Evolutionary conservation across 805 yeast genomes (phyloP), one percentile per base, ranked within the genome.

Genomic region (Saccharomycopsis sp.): DNA sequence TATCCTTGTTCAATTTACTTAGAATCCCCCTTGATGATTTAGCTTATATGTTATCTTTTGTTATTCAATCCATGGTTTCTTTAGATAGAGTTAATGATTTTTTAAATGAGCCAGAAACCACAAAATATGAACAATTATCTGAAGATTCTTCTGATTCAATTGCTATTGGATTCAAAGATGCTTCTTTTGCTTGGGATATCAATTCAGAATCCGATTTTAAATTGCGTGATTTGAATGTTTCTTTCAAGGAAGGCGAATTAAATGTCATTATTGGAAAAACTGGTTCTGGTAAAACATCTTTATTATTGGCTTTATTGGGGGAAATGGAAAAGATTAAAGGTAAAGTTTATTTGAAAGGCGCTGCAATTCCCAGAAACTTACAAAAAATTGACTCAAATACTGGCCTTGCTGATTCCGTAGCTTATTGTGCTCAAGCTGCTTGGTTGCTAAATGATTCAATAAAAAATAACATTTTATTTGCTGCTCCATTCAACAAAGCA

Each of bases 391-490:
- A 86, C 55, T 74, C 80, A n/a, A 63, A 58, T 23, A 81, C 92
- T 45, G 95, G 95, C 1, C 65, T 81, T 49, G 77, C 95, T 15
- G 95, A 89, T 47, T 84, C 95, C 1, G 89, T 88, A 37, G 97
- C 97, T 1, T 89, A 87, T 59, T 89, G 97, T 61, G 76, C 97
- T 4, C 98, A 89, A 64, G 78, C 86, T 44, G 95, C 97, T 4
- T 92, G 98, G 98, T 69, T 89, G 51, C 68, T 89, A 50, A 92
- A 92, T 57, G 97, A 83, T 47, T 81, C 96, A 4, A 78, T 92
- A 43, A 76, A 70, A 53, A 82, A 80, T 55, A 89, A 89, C 56
- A 87, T 89, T 54, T 55, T 77, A 12, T 89, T 89, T 59, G 84
- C 85, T 10, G 55, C 84, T 21, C 77, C 79, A 3, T 86, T 65